Conservation (phyloP, 805 yeast species). For the Metschnikowia chrysomelidarum region DNA sequence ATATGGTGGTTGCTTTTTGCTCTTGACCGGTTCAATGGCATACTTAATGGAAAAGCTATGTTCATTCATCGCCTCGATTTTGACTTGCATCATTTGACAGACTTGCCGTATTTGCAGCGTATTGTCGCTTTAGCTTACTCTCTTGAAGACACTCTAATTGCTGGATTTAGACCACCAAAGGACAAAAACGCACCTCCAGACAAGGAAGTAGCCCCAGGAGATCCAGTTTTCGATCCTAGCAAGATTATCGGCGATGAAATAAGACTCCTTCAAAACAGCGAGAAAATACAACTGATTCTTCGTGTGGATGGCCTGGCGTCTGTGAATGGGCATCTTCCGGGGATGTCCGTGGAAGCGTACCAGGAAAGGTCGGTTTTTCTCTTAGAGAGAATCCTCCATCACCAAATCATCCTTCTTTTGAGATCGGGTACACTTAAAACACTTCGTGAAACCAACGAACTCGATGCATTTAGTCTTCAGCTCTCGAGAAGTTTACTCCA, state of each 20-base stretch:
- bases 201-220: constrained; percentile 10
- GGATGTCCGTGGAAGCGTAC: constrained; percentile 11
- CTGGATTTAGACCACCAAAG: constrained; percentile 17
- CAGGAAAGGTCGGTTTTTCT: constrained; percentile 16
- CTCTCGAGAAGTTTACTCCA: constrained; percentile 13
- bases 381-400: constrained; percentile 14
- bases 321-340: constrained; percentile 9
- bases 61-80: constrained; percentile 18
- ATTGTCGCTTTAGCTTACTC: constrained; percentile 16
- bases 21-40: constrained; percentile 21
- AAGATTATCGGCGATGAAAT: constrained; percentile 13
- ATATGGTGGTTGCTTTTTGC: constrained; percentile 24
- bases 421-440: constrained; percentile 17
- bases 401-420: constrained; percentile 15
- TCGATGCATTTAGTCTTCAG: constrained; percentile 12
- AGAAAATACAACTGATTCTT: constrained; percentile 1
- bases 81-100: constrained; percentile 15
- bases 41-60: constrained; percentile 18
- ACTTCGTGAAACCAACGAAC: constrained; percentile 7
- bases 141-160: constrained; percentile 17
- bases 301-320: not conserved
- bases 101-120: constrained; percentile 12
- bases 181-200: constrained; percentile 1
- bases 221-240: constrained; percentile 14
- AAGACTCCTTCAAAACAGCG: constrained; percentile 5